Evolutionary conservation across 2,329 filamentous ascomycete species (phyloP).

Genomic region (Dactylellina drechsleri): DNA sequence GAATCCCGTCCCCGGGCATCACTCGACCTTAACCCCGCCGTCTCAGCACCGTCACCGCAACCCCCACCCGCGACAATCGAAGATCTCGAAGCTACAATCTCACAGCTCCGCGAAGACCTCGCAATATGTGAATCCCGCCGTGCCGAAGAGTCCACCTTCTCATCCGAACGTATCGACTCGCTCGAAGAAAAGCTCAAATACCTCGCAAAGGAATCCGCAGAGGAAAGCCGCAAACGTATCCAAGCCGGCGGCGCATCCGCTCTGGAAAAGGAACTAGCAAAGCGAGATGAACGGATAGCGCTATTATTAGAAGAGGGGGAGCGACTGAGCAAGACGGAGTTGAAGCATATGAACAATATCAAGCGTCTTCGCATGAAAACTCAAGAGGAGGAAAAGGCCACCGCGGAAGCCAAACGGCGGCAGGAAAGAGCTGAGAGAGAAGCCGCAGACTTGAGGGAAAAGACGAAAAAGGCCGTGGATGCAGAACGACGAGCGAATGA

Average conservation of each 20-base stretch:
- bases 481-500: slow-evolving; percentile 62
- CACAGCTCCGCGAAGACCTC: slow-evolving; percentile 66
- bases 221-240: slow-evolving; percentile 76
- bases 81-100: slow-evolving; percentile 64
- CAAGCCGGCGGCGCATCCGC: slow-evolving; percentile 72
- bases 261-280: slow-evolving; percentile 79
- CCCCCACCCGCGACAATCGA: slow-evolving; percentile 39
- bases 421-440: slow-evolving; percentile 71
- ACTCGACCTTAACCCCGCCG: neutral
- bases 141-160: slow-evolving; percentile 82
- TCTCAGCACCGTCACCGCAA: slow-evolving; percentile 1
- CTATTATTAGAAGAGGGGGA: slow-evolving; percentile 91
- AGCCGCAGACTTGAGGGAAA: slow-evolving; percentile 64
- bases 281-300: slow-evolving; percentile 90
- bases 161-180: slow-evolving; percentile 90
- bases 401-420: slow-evolving; percentile 70
- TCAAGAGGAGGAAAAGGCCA: slow-evolving; percentile 72
- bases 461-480: slow-evolving; percentile 66
- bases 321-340: slow-evolving; percentile 83
- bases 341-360: slow-evolving; percentile 83
- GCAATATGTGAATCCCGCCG: slow-evolving; percentile 69
- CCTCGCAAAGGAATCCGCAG: slow-evolving; percentile 80
- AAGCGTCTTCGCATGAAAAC: slow-evolving; percentile 79
- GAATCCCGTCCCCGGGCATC: slow-evolving; percentile 22
- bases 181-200: slow-evolving; percentile 91